phyloP scores from a whole-genome alignment of 225 moss, liverwort and hornwort species.

The Climacium dendroides region DNA sequence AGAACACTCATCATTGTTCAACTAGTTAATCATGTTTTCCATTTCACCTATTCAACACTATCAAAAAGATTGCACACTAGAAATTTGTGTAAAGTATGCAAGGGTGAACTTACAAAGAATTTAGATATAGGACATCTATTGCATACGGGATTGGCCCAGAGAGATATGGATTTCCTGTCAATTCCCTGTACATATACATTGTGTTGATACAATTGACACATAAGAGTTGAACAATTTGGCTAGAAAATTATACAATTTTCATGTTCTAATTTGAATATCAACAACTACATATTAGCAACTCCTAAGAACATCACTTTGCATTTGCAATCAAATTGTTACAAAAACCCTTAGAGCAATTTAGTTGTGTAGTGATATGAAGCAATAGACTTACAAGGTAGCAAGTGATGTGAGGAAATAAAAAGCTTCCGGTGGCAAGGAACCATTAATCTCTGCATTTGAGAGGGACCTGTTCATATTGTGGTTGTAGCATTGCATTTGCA shows the following conservation, averaged over 20 bases:
- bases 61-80: neutral
- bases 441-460: neutral
- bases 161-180: neutral
- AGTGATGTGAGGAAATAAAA: rapidly evolving
- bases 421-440: rapidly evolving
- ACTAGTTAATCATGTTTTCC: neutral
- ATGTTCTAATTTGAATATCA: neutral
- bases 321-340: rapidly evolving
- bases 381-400: neutral
- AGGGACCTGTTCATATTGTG: neutral
- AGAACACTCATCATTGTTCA: neutral
- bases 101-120: neutral
- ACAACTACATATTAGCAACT: too few species aligned
- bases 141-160: rapidly evolving
- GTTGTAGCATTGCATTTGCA: neutral
- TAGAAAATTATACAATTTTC: neutral
- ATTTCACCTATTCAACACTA: rapidly evolving
- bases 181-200: neutral
- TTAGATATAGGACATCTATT: rapidly evolving
- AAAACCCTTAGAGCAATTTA: too few species aligned
- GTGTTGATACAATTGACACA: rapidly evolving
- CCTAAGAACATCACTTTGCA: rapidly evolving
- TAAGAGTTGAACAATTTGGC: rapidly evolving
- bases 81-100: rapidly evolving
- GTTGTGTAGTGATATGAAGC: neutral